Percentiles rank a stretch among this genome's conserved stretches.
These are phyloP conservation scores for Moricandia arvensis DNA, from an alignment of 345 rosid genomes.

Conservation along the genomic window DNA sequence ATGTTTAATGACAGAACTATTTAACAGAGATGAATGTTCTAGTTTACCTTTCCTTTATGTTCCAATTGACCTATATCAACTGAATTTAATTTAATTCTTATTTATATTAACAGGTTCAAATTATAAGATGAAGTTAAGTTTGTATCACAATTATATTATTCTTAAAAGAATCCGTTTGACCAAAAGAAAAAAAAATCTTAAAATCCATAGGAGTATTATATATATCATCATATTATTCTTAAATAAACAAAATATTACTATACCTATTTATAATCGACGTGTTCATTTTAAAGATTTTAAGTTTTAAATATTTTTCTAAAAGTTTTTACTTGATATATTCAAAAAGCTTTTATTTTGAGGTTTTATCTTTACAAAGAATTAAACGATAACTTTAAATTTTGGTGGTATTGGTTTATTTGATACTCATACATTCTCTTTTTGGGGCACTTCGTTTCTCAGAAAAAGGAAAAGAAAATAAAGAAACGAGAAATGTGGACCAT, in stretches of 20 bases:
- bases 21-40: neutral
- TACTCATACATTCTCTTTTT: neutral
- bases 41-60: neutral
- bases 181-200: neutral
- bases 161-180: neutral
- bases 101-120: neutral
- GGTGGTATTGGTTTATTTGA: neutral
- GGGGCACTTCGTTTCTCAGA: neutral
- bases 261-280: neutral
- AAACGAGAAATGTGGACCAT: constrained; percentile 34
- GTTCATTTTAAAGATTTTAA: neutral
- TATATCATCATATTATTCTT: neutral
- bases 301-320: neutral
- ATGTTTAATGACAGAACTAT: neutral
- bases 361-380: neutral
- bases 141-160: neutral
- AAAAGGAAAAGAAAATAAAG: neutral
- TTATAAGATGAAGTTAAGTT: neutral
- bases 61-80: neutral
- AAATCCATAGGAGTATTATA: neutral
- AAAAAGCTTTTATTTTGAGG: neutral
- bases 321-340: neutral
- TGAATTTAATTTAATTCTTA: neutral
- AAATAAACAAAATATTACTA: neutral
- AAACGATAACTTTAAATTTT: neutral